Conservation (phyloP, 2,329 filamentous ascomycete genomes). For the Alternaria viburni region DNA sequence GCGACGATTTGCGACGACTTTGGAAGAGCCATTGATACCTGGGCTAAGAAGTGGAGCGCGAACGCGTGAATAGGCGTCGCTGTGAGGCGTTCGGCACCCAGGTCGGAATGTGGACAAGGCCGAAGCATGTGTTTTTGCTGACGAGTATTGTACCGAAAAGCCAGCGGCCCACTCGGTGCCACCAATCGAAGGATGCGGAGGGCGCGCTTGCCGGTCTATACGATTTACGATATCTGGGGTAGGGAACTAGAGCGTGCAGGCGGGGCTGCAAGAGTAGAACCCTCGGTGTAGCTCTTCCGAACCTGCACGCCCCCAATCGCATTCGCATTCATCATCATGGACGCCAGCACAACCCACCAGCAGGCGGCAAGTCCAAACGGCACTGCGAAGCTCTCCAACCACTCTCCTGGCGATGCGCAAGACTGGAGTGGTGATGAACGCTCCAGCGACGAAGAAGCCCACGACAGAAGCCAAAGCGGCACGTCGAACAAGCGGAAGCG, state of each 20-base stretch:
- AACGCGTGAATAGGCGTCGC: constrained; percentile 11
- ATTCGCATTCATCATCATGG: constrained; percentile 37
- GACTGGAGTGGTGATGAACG: constrained; percentile 46
- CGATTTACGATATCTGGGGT: constrained; percentile 21
- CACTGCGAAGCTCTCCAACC: constrained; percentile 40
- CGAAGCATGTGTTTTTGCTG: constrained; percentile 4
- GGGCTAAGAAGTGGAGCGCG: constrained; percentile 27
- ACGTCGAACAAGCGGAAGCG: constrained; percentile 56
- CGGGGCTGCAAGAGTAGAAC: constrained; percentile 26
- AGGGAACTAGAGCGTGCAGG: constrained; percentile 25
- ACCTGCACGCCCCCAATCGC: constrained; percentile 30
- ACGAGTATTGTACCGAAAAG: constrained; percentile 5
- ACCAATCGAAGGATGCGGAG: constrained; percentile 25
- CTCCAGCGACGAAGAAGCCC: constrained; percentile 51
- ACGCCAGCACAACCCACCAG: constrained; percentile 32
- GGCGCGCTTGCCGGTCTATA: constrained; percentile 11
- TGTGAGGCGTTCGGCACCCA: constrained; percentile 10
- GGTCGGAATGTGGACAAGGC: constrained; percentile 2
- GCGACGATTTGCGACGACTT: constrained; percentile 26
- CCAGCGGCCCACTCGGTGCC: constrained; percentile 1
- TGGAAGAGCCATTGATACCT: constrained; percentile 15
- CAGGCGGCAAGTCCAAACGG: constrained; percentile 41
- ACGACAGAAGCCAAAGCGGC: constrained; percentile 43
- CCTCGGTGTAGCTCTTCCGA: constrained; percentile 23
- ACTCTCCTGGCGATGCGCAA: constrained; percentile 42